These are phyloP conservation scores for Diaporthe longicolla DNA, from an alignment of 2,329 filamentous ascomycete species.

Conservation along the genomic window DNA sequence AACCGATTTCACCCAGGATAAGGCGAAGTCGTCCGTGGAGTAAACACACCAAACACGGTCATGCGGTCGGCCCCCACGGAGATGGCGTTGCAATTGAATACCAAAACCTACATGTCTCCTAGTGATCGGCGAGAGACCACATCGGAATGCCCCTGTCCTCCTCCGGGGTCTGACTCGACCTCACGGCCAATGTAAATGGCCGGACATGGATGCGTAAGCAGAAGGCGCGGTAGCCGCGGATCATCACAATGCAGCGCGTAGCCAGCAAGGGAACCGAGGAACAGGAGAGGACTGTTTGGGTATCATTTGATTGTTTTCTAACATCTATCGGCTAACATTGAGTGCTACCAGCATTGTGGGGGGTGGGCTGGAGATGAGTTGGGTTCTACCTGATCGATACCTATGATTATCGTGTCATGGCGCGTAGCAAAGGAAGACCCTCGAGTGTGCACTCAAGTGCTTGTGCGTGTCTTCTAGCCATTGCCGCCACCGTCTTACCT, in stretches of 20 bases:
- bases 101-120: background rate
- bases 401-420: background rate
- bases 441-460: background rate
- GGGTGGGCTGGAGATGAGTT: background rate
- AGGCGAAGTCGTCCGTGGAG: background rate
- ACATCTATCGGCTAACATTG: background rate
- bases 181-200: constrained; percentile 8
- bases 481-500: constrained; percentile 60
- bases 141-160: background rate
- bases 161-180: constrained; percentile 21
- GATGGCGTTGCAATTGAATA: background rate
- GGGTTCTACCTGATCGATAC: background rate
- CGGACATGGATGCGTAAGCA: constrained; percentile 18
- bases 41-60: background rate
- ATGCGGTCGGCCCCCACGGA: background rate
- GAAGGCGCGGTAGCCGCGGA: constrained; percentile 19
- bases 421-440: background rate
- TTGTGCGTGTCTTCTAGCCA: background rate
- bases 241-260: constrained; percentile 4
- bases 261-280: background rate
- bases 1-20: no score
- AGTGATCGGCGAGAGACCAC: constrained; percentile 9
- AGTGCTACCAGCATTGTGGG: background rate
- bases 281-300: background rate
- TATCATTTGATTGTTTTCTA: constrained; percentile 1